Base-by-base conservation (phyloP, 805 yeast species). In the Kregervanrija pseudodelftensis region DNA sequence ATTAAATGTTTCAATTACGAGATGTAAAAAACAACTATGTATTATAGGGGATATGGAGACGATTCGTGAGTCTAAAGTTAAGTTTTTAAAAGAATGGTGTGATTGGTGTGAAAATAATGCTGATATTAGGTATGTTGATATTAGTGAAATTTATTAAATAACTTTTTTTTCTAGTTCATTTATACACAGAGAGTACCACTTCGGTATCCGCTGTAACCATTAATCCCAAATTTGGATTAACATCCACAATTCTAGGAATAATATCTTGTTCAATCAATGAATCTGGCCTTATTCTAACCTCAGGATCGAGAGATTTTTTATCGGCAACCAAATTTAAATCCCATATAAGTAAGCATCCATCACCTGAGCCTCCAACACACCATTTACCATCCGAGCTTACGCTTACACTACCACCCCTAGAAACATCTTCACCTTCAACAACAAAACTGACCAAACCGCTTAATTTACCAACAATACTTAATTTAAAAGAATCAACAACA, bases 1-100 rank as follows among this genome's bases (percentile, higher is more conserved):
- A 53, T 68, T 90, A 39, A 91, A 91, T 59, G 99, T 91, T 15
- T 96, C 97, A 1, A 88, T 91, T 59, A 90, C 98, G 0, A 72
- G 99, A 52, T 85, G 96, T 5, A 80, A 82, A 57, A 69, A 91
- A 47, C 97, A 90, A 54, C 67, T 91, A 7, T 85, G 93, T 56
- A 76, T 91, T 1, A 67, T 93, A 42, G 98, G 97, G 1, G 95
- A 93, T 60, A 73, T 85, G 70, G 95, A 85, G 54, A 74, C 87
- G 2, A 59, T 89, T 41, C 61, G 66, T 31, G 56, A 65, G 30
- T 63, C 74, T 41, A 64, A 67, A 2, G 68, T 68, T 4, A 57
- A 58, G 28, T 85, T 77, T 53, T 66, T 89, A 44, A 67, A 69
- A 39, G 61, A 70, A 15, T 87, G 96, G 95, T 77, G 77, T 8